Conservation (phyloP, 371 early-diverging fungal species). For the Circinella minor region DNA sequence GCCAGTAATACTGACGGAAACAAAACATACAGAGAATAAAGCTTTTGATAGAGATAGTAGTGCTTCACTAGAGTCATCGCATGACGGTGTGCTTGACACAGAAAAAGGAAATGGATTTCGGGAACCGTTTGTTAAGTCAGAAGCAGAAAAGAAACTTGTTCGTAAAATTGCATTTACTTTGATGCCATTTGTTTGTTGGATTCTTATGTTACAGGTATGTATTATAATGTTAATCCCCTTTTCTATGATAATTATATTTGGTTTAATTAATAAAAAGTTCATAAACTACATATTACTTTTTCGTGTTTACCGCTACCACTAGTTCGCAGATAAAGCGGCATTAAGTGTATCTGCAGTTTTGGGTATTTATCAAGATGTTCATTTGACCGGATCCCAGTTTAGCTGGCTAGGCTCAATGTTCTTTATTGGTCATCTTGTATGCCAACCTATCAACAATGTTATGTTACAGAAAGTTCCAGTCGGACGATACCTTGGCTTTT, state of each 20-base stretch:
- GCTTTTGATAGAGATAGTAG: background rate
- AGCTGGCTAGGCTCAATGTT: constrained; percentile 24
- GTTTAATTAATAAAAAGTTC: too few relatives aligned
- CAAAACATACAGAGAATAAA: background rate
- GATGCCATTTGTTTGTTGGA: constrained; percentile 22
- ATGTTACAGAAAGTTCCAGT: constrained; percentile 34
- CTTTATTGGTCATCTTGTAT: constrained; percentile 22
- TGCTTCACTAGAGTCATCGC: background rate
- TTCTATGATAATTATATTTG: background rate
- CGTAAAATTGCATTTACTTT: constrained; percentile 20
- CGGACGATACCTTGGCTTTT: constrained; percentile 26
- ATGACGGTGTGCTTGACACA: background rate
- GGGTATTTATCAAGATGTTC: constrained; percentile 18
- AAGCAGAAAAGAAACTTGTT: constrained; percentile 19
- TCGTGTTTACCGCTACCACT: background rate
- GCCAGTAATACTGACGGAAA: background rate
- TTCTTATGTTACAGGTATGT: constrained; percentile 16
- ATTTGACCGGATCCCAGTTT: constrained; percentile 18
- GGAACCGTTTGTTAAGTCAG: constrained; percentile 7
- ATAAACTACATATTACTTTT: too few relatives aligned
- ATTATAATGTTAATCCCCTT: background rate
- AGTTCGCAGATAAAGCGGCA: constrained; percentile 21
- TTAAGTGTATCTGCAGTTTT: constrained; percentile 16
- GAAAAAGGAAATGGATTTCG: constrained; percentile 5
- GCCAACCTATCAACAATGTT: constrained; percentile 32